A percentile compares a stretch with the other conserved stretches of the same genome.
phyloP scores from a whole-genome alignment of 441 rosid species.

The Aquilaria agallochum region DNA sequence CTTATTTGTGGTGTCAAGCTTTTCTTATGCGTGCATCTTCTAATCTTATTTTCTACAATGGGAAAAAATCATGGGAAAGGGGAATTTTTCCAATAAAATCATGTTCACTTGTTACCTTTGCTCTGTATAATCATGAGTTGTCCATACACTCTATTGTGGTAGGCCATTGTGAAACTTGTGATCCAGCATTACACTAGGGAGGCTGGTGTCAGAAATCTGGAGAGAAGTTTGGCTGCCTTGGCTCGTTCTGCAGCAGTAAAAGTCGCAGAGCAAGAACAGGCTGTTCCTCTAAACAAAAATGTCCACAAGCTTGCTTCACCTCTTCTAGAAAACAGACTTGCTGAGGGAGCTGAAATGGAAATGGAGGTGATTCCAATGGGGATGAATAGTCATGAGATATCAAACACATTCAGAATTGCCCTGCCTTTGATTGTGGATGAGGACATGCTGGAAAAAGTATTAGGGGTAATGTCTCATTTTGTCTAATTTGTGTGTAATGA shows the following conservation, averaged over 20 bases:
- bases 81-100: background rate
- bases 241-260: slow-evolving; percentile 99
- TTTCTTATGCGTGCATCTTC: no score
- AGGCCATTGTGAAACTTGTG: slow-evolving; percentile 85
- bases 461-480: slow-evolving; percentile 58
- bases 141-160: slow-evolving; percentile 15
- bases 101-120: slow-evolving; percentile 1
- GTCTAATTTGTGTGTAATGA: background rate
- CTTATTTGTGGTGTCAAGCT: no score
- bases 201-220: slow-evolving; percentile 93
- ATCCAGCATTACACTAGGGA: slow-evolving; percentile 97
- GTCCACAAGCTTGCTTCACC: slow-evolving; percentile 78
- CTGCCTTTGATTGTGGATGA: slow-evolving; percentile 85
- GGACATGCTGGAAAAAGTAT: slow-evolving; percentile 83
- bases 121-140: no score
- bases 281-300: slow-evolving; percentile 70
- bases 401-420: slow-evolving; percentile 59
- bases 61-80: no score
- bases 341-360: slow-evolving; percentile 94
- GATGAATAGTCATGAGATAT: slow-evolving; percentile 72
- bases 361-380: slow-evolving; percentile 97
- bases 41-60: no score
- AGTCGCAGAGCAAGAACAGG: slow-evolving; percentile 89
- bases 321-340: slow-evolving; percentile 76
- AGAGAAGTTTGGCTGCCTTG: slow-evolving; percentile 90